Evolutionary conservation across 2,329 filamentous ascomycete genomes (phyloP).

Genomic region (Aaosphaeria pasadenensis): DNA sequence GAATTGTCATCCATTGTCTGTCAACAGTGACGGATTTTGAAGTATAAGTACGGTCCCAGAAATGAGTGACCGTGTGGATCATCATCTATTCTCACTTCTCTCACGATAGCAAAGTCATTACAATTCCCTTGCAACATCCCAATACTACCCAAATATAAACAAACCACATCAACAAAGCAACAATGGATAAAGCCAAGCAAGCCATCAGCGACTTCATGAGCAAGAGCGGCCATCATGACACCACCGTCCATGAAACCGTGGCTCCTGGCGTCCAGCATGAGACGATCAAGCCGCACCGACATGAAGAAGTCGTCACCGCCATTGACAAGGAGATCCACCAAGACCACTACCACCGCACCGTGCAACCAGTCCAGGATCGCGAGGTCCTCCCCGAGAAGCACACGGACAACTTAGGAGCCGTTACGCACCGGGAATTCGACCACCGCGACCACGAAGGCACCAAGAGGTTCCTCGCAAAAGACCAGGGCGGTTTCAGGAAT

Average conservation of each 20-base stretch:
- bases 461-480: constrained; percentile 36
- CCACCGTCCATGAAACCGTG: constrained; percentile 66
- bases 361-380: constrained; percentile 61
- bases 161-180: constrained; percentile 6
- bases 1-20: too few relatives aligned
- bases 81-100: too few relatives aligned
- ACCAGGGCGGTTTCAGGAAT: constrained; percentile 55
- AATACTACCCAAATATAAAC: neutral
- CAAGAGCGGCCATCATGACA: constrained; percentile 64
- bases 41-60: too few relatives aligned
- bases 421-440: constrained; percentile 60
- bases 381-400: constrained; percentile 62
- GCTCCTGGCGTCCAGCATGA: constrained; percentile 61
- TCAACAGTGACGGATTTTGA: too few relatives aligned
- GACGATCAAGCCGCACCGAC: constrained; percentile 56
- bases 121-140: neutral
- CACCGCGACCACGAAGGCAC: constrained; percentile 54
- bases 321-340: constrained; percentile 69
- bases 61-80: too few relatives aligned
- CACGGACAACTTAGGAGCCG: constrained; percentile 55
- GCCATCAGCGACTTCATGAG: constrained; percentile 59
- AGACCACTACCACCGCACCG: constrained; percentile 67
- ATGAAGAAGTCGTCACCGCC: constrained; percentile 61
- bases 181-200: constrained; percentile 63
- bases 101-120: neutral